A percentile compares a stretch with the other conserved stretches of the same genome.
Evolutionary conservation across 2,329 filamentous ascomycete species (phyloP).

Genomic region (Didymella pomorum): DNA sequence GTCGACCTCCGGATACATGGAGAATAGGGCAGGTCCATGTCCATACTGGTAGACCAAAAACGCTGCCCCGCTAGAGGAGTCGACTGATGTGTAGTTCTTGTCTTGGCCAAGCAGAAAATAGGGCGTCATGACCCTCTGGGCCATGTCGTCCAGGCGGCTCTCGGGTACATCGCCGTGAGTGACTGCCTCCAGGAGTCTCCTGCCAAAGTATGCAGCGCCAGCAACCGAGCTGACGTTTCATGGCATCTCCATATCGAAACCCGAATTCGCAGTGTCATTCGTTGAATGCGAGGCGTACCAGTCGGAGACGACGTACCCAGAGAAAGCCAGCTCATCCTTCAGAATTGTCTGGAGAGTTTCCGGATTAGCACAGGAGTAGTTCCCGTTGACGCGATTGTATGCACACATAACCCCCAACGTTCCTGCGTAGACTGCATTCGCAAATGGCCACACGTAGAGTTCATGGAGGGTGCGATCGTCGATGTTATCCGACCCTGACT

Average conservation of each 20-base stretch:
- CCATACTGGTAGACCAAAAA: too few relatives aligned
- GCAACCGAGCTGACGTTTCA: not conserved
- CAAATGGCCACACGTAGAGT: not conserved
- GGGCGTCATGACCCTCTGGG: too few relatives aligned
- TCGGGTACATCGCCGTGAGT: too few relatives aligned
- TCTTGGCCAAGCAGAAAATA: too few relatives aligned
- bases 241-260: not conserved
- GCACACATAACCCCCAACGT: not conserved
- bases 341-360: not conserved
- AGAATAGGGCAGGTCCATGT: too few relatives aligned
- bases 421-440: not conserved
- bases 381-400: not conserved
- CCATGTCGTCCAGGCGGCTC: too few relatives aligned
- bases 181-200: not conserved
- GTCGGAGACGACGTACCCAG: not conserved
- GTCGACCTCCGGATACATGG: too few relatives aligned
- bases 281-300: not conserved
- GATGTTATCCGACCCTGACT: too few relatives aligned
- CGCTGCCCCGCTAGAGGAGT: too few relatives aligned
- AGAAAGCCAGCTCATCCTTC: not conserved
- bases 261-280: not conserved
- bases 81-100: too few relatives aligned
- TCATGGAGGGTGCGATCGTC: not conserved
- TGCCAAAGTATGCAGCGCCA: not conserved
- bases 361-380: not conserved